Evolutionary conservation across 306 rosid genomes (phyloP).

Genomic region (Psophocarpus tetragonolobus): DNA sequence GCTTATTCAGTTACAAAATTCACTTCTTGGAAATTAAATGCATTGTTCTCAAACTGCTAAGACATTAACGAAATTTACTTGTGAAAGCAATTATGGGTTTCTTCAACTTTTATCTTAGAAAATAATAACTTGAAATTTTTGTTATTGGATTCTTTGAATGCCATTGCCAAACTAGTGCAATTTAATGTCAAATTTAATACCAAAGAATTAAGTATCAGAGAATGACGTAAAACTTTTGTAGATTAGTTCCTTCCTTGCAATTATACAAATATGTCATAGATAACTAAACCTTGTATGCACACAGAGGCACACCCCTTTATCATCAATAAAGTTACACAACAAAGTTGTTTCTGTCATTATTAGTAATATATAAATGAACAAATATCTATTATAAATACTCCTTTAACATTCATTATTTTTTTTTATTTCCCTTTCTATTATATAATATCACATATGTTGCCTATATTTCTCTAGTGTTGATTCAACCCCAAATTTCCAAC

Average conservation of each 20-base stretch:
- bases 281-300: not conserved
- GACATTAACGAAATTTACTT: not conserved
- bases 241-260: not conserved
- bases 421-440: too few species aligned
- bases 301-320: too few species aligned
- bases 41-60: not conserved
- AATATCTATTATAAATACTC: too few species aligned
- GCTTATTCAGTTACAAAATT: not conserved
- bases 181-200: not conserved
- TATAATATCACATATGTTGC: too few species aligned
- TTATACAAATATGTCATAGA: not conserved
- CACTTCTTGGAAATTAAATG: too few species aligned
- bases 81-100: not conserved
- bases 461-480: too few species aligned
- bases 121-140: not conserved
- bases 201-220: not conserved
- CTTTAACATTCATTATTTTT: too few species aligned
- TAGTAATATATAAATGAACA: too few species aligned
- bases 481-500: too few species aligned
- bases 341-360: too few species aligned
- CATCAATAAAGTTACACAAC: too few species aligned
- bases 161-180: not conserved
- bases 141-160: not conserved
- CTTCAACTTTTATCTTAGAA: not conserved
- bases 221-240: not conserved